Evolutionary conservation across 768 basidiomycete species (phyloP).

Genomic region (Daedaleopsis nitida): DNA sequence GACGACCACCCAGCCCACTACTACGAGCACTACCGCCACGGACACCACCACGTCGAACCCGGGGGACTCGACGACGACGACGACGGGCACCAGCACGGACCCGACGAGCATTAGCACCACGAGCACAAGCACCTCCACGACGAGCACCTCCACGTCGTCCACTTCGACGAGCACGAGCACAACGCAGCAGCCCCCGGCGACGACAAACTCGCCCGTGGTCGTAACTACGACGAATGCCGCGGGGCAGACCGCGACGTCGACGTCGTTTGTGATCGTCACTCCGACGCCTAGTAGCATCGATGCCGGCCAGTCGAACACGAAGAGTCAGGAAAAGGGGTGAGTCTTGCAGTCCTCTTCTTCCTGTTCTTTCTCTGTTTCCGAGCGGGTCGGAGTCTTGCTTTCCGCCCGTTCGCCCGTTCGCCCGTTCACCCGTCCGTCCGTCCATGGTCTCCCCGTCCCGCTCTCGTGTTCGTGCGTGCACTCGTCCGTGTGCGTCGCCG

Average conservation of each 20-base stretch:
- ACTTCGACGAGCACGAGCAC: neutral
- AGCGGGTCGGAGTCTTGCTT: neutral
- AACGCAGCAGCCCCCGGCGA: too few species aligned
- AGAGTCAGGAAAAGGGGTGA: conserved; percentile 19
- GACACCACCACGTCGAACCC: neutral
- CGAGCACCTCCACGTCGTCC: neutral
- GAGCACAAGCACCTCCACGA: neutral
- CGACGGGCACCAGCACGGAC: too few species aligned
- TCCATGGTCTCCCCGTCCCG: too few species aligned
- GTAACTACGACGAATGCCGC: too few species aligned
- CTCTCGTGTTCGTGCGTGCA: too few species aligned
- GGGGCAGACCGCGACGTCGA: neutral
- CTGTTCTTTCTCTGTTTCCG: neutral
- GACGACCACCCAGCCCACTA: neutral
- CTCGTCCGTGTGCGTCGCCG: too few species aligned
- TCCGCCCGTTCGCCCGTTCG: neutral
- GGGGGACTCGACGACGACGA: too few species aligned
- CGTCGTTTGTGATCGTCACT: conserved; percentile 8
- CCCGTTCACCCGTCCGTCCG: too few species aligned
- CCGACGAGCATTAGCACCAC: neutral
- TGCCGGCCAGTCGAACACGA: neutral
- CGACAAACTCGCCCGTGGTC: too few species aligned
- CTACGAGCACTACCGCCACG: neutral
- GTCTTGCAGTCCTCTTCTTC: neutral
- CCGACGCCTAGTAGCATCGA: neutral